Conservation (phyloP, 1,284 basidiomycete species). For the Sanguinoderma infundibulare region DNA sequence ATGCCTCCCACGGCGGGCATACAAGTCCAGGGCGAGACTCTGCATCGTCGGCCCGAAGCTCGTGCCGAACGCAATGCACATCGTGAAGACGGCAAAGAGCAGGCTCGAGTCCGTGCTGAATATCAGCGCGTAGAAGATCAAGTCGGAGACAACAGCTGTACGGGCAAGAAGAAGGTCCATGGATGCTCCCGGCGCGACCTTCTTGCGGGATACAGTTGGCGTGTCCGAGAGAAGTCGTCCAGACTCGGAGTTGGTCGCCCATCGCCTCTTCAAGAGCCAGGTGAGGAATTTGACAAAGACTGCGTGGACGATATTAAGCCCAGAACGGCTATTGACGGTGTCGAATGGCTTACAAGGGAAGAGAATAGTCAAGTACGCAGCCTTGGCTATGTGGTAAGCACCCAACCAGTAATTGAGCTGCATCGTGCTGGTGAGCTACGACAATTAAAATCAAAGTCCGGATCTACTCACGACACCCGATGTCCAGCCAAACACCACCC, state of each 20-base stretch:
- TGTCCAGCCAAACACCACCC: slow-evolving; percentile 68
- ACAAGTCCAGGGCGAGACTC: slow-evolving; percentile 65
- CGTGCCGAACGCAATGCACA: slow-evolving; percentile 51
- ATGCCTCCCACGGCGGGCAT: slow-evolving; percentile 46
- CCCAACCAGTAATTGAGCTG: slow-evolving; percentile 79
- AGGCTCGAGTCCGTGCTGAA: slow-evolving; percentile 42
- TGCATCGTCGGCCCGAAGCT: slow-evolving; percentile 68
- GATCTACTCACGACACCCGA: slow-evolving; percentile 57
- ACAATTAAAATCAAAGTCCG: neutral
- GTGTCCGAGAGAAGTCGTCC: slow-evolving; percentile 4
- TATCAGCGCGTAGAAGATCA: slow-evolving; percentile 57
- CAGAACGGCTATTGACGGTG: neutral
- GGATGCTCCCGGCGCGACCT: slow-evolving; percentile 36
- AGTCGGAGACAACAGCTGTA: slow-evolving; percentile 57
- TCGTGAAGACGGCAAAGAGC: slow-evolving; percentile 49
- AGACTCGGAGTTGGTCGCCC: slow-evolving; percentile 27
- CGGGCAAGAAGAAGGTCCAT: slow-evolving; percentile 66
- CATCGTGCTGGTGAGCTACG: neutral
- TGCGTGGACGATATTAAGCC: neutral
- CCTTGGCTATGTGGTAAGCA: slow-evolving; percentile 56
- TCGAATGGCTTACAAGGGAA: slow-evolving; percentile 59
- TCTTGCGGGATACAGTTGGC: slow-evolving; percentile 19
- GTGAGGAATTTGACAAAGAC: slow-evolving; percentile 36
- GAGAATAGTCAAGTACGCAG: slow-evolving; percentile 59
- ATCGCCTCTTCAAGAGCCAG: slow-evolving; percentile 4